These are phyloP conservation scores for Kwoniella sp. DNA, from an alignment of 768 basidiomycete genomes.

Conservation along the genomic window DNA sequence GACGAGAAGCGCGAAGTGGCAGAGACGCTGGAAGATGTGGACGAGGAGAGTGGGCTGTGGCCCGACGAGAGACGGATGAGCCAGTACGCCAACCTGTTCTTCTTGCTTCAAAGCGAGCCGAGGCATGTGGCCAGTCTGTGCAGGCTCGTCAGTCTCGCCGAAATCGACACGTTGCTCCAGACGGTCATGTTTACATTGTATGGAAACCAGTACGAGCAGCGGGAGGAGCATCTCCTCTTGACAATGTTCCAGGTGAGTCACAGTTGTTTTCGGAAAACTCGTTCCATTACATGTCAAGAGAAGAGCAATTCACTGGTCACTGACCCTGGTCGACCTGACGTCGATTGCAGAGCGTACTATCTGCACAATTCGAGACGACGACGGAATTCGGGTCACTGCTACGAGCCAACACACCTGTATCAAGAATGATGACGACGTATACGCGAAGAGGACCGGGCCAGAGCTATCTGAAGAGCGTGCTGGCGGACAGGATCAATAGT, in stretches of 20 bases:
- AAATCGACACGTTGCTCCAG: slow-evolving; percentile 98
- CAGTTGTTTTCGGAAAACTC: no score
- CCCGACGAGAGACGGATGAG: slow-evolving; percentile 86
- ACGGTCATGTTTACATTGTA: slow-evolving; percentile 99
- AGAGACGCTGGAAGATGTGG: slow-evolving; percentile 91
- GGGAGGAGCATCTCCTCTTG: slow-evolving; percentile 95
- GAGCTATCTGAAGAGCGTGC: slow-evolving; percentile 94
- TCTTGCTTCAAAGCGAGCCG: slow-evolving; percentile 96
- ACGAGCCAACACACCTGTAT: slow-evolving; percentile 97
- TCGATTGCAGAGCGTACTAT: slow-evolving; percentile 77
- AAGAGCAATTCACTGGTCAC: no score
- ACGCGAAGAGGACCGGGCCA: slow-evolving; percentile 98
- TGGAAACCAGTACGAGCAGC: slow-evolving; percentile 97
- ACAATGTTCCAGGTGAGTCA: slow-evolving; percentile 82
- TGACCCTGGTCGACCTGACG: no score
- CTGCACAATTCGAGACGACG: slow-evolving; percentile 98
- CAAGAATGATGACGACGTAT: slow-evolving; percentile 99
- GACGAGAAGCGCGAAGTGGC: slow-evolving; percentile 98
- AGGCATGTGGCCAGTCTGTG: slow-evolving; percentile 95
- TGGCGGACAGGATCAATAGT: slow-evolving; percentile 97
- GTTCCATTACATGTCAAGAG: not conserved
- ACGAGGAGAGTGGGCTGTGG: slow-evolving; percentile 74
- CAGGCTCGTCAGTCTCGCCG: slow-evolving; percentile 89
- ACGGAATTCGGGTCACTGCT: slow-evolving; percentile 98
- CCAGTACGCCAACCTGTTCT: slow-evolving; percentile 98